Percentiles rank a stretch among this genome's conserved stretches.
These are phyloP conservation scores for Tripterygium wilfordii DNA, from an alignment of 177 flowering plant species.

Conservation along the genomic window DNA sequence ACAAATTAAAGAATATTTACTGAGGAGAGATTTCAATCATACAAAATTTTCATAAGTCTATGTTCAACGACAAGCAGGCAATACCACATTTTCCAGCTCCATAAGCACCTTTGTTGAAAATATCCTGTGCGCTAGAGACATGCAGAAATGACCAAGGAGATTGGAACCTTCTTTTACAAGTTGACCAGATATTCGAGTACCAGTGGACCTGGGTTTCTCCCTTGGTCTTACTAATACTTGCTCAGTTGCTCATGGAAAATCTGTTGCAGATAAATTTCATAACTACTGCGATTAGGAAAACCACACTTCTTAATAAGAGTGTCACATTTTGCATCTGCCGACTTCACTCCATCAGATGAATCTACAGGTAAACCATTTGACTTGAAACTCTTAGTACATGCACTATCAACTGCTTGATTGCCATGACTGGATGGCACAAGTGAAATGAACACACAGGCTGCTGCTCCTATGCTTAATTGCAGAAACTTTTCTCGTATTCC, in stretches of 20 bases:
- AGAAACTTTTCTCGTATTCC: conserved; percentile 80
- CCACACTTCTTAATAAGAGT: conserved; percentile 18
- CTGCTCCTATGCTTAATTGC: conserved; percentile 61
- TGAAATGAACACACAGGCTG: conserved; percentile 65
- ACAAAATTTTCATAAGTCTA: too few species aligned
- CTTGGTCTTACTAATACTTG: conserved; percentile 48
- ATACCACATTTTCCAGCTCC: conserved; percentile 85
- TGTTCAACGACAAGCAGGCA: too few species aligned
- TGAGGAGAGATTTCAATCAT: too few species aligned
- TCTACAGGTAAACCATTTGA: conserved; percentile 34
- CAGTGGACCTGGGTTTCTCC: conserved; percentile 29
- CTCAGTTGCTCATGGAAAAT: conserved; percentile 77
- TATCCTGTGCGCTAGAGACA: conserved; percentile 83
- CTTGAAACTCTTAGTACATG: conserved; percentile 24
- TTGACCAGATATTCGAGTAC: conserved; percentile 33
- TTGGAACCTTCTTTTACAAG: conserved; percentile 40
- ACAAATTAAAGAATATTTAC: background rate
- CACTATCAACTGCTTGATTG: conserved; percentile 25
- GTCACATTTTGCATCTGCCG: conserved; percentile 29
- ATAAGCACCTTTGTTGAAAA: conserved; percentile 70
- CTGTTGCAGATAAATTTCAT: conserved; percentile 80
- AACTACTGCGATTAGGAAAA: conserved; percentile 44
- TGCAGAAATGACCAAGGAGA: conserved; percentile 82
- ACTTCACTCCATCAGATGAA: conserved; percentile 27
- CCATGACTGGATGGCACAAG: conserved; percentile 47